Conservation (phyloP, 108 stramenopile genomes). For the Skeletonema tropicum region DNA sequence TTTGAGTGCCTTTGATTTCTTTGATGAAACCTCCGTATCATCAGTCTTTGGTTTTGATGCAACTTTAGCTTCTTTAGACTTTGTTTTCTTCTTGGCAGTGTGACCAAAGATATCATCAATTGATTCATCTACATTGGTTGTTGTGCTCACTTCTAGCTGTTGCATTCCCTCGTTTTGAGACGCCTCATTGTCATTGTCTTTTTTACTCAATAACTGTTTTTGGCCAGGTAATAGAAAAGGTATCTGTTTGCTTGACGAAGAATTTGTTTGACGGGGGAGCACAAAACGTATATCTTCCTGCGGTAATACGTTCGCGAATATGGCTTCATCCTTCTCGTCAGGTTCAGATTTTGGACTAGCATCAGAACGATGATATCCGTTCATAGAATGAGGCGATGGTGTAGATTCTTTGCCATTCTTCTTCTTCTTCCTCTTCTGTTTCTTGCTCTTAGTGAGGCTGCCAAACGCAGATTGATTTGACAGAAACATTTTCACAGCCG, state of each 20-base stretch:
- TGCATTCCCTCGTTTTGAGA: background rate
- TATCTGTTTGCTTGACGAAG: conserved; percentile 8
- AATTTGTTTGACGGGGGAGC: conserved; percentile 16
- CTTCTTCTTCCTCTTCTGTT: conserved; percentile 24
- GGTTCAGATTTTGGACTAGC: background rate
- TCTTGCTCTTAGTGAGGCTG: conserved; percentile 31
- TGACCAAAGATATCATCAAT: conserved; percentile 41
- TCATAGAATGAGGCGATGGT: background rate
- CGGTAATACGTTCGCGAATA: background rate
- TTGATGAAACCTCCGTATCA: background rate
- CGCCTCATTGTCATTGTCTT: background rate
- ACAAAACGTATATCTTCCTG: conserved; percentile 37
- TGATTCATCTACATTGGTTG: conserved; percentile 13
- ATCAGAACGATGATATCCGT: background rate
- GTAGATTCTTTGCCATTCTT: background rate
- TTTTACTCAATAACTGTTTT: background rate
- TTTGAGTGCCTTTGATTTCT: background rate
- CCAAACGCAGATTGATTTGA: conserved; percentile 21
- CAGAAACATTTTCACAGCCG: background rate
- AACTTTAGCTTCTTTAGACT: background rate
- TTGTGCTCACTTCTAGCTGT: background rate
- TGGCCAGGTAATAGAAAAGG: conserved; percentile 26
- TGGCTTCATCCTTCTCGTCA: background rate
- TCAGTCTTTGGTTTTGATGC: background rate
- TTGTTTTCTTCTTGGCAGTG: background rate